These are phyloP conservation scores for Davidsoniella eucalypti DNA, from an alignment of 2,329 filamentous ascomycete species.

Conservation along the genomic window DNA sequence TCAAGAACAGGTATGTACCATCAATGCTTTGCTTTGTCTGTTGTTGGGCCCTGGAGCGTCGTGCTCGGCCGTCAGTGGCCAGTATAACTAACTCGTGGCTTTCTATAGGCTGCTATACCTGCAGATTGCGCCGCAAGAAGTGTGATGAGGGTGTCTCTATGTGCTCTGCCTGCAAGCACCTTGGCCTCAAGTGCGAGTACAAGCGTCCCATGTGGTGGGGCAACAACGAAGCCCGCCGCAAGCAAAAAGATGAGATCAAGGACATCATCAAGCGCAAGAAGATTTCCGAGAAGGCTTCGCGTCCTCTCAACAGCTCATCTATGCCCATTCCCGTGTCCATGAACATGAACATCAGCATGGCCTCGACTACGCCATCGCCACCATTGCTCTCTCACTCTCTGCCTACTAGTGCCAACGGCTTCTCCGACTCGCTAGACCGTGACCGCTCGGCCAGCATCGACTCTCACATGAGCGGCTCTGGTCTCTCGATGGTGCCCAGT, in stretches of 20 bases:
- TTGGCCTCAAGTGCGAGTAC: constrained; percentile 85
- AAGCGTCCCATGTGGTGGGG: constrained; percentile 96
- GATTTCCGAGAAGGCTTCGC: constrained; percentile 66
- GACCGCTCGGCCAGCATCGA: constrained; percentile 65
- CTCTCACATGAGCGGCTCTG: constrained; percentile 50
- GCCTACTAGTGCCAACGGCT: constrained; percentile 57
- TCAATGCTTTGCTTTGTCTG: constrained; percentile 26
- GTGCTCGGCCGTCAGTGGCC: background rate
- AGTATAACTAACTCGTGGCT: constrained; percentile 6
- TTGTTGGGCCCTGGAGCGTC: constrained; percentile 1
- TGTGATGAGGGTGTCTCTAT: constrained; percentile 47
- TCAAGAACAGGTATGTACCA: constrained; percentile 57
- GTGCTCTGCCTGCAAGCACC: constrained; percentile 51
- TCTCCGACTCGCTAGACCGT: constrained; percentile 55
- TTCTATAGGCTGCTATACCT: constrained; percentile 47
- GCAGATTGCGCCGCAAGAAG: constrained; percentile 50
- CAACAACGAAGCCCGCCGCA: constrained; percentile 69
- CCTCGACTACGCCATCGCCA: constrained; percentile 39
- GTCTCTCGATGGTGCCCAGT: constrained; percentile 2
- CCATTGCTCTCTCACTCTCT: constrained; percentile 68
- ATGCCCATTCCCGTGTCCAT: constrained; percentile 1
- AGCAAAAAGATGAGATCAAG: constrained; percentile 93
- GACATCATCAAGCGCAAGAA: constrained; percentile 95
- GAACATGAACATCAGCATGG: constrained; percentile 1
- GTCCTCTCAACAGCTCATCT: constrained; percentile 31